phyloP scores from a whole-genome alignment of 2,329 filamentous ascomycete genomes.

The Aspergillus sp. region DNA sequence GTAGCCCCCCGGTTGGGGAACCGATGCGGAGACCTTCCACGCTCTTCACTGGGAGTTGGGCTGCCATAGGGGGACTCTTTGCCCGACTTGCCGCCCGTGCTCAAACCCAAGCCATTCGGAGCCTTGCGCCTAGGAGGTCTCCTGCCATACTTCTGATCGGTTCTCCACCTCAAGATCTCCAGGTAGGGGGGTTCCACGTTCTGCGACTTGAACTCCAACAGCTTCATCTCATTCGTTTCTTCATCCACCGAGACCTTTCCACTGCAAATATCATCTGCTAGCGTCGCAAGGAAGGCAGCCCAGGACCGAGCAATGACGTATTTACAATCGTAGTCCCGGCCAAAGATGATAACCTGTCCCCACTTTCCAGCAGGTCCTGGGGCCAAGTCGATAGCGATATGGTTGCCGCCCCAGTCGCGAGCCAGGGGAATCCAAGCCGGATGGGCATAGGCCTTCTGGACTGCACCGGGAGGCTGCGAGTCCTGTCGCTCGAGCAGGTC shows the following conservation, averaged over 20 bases:
- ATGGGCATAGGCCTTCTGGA: conserved; percentile 92
- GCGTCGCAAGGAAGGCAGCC: conserved; percentile 78
- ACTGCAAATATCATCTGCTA: conserved; percentile 87
- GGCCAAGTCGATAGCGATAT: conserved; percentile 87
- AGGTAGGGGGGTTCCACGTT: conserved; percentile 92
- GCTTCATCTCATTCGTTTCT: conserved; percentile 84
- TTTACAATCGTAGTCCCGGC: conserved; percentile 97
- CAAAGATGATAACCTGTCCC: conserved; percentile 96
- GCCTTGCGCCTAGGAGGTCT: conserved; percentile 53
- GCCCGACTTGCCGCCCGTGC: conserved; percentile 49
- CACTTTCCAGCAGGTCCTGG: conserved; percentile 87
- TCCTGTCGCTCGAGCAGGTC: conserved; percentile 83
- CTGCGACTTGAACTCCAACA: conserved; percentile 85
- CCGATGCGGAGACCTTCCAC: conserved; percentile 52
- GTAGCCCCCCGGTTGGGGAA: conserved; percentile 46
- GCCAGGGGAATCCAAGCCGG: conserved; percentile 94
- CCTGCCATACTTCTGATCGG: conserved; percentile 89
- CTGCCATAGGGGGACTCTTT: conserved; percentile 58
- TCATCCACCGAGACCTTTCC: conserved; percentile 93
- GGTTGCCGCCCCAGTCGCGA: conserved; percentile 98
- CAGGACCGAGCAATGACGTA: conserved; percentile 94
- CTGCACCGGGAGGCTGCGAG: conserved; percentile 79
- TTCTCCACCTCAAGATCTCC: conserved; percentile 91
- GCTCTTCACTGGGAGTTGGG: conserved; percentile 48
- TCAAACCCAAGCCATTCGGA: conserved; percentile 54